Evolutionary conservation across 352 stramenopile species (phyloP), one percentile per base, ranked within the genome.

Genomic region (Phytophthora litchii): DNA sequence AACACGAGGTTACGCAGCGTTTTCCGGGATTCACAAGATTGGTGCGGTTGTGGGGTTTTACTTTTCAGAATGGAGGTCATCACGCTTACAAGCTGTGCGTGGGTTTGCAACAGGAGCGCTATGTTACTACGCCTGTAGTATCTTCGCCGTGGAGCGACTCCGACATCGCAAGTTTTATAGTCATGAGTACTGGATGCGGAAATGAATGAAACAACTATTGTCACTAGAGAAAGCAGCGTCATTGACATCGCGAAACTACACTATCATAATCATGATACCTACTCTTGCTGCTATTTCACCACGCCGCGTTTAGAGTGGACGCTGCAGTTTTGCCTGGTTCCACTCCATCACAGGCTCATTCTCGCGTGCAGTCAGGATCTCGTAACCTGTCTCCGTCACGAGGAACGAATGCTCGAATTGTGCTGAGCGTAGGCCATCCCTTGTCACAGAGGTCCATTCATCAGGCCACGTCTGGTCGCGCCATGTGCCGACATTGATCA

Each of bases 361-460:
- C 35, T 94, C 74, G 14, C 91, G 78, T 25, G 84, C 88, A 14
- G 97, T 99, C 10, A 99, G 76, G 55, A 99, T 96, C 60, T 99
- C 97, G 55, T 88, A 97, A 42, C 97, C 97, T 31, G 79, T 92
- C 29, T 99, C 93, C 2, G 97, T 99, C 14, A 99, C 95, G 23
- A 99, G 65, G 12, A 99, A 85, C n/a, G 95, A 99, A 70, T 99
- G 97, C 67, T 99, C 97, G 54, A 97, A 97, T 80, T 99, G 97
- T 14, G 97, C 96, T 53, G 89, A 98, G 23, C 94, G 86, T 55
- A 89, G 86, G 8, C 97, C 97, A 80, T 99, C 97, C 7, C 72
- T 83, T 3, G 97, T 99, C 13, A 98, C 92, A 11, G 89, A 91
- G n/a, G 97, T 99, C 97, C 97, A 99, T 64, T 99, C 95, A 73